Percentiles rank a stretch among this genome's conserved stretches.
phyloP scores from a whole-genome alignment of 371 early-diverging fungal species.

The Blakeslea trispora region DNA sequence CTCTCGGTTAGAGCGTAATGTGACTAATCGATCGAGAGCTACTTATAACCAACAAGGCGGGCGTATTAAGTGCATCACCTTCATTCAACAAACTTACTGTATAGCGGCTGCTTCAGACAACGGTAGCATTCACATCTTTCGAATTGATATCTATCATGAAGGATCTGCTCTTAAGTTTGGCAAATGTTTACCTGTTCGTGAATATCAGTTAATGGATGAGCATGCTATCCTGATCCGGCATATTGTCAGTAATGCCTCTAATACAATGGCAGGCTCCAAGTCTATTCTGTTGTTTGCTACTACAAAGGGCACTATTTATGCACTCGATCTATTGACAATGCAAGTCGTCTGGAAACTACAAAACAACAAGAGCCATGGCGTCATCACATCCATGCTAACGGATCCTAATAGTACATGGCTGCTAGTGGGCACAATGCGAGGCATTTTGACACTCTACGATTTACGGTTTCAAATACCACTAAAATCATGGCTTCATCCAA shows the following conservation, averaged over 20 bases:
- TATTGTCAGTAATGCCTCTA: conserved; percentile 61
- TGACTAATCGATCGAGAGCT: conserved; percentile 78
- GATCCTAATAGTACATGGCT: conserved; percentile 71
- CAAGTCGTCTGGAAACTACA: conserved; percentile 64
- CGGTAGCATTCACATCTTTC: conserved; percentile 82
- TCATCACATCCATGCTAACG: conserved; percentile 70
- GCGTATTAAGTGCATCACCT: conserved; percentile 74
- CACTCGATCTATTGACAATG: conserved; percentile 78
- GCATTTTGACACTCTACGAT: conserved; percentile 84
- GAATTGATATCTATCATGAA: conserved; percentile 49
- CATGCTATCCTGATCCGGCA: conserved; percentile 72
- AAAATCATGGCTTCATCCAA: conserved; percentile 81
- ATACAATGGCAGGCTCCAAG: conserved; percentile 61
- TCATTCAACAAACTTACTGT: conserved; percentile 79
- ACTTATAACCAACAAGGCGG: conserved; percentile 78
- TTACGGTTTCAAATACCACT: conserved; percentile 80
- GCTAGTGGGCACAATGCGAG: conserved; percentile 80
- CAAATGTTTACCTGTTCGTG: conserved; percentile 59
- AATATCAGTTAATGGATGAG: conserved; percentile 63
- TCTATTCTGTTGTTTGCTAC: conserved; percentile 83
- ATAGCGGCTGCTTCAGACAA: conserved; percentile 85
- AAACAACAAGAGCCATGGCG: conserved; percentile 59
- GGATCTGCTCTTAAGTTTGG: conserved; percentile 59
- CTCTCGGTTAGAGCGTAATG: conserved; percentile 77
- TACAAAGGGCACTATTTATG: conserved; percentile 73